Conservation (phyloP, 257 asterid species). For the Leptodermis oblonga region DNA sequence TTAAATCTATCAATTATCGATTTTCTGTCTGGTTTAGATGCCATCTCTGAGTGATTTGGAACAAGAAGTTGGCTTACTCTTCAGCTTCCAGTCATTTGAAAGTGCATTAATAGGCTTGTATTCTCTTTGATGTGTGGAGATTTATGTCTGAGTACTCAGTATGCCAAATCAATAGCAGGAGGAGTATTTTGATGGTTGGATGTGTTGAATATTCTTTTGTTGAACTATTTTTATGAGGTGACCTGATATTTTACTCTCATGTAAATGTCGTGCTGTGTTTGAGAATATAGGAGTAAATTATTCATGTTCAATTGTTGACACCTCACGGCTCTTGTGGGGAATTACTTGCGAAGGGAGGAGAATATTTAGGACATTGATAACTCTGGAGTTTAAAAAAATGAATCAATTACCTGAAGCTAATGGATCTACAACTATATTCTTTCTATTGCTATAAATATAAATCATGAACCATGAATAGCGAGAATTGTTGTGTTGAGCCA, state of each 20-base stretch:
- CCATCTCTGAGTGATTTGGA: constrained; percentile 1
- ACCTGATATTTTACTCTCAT: not conserved
- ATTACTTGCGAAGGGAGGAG: not conserved
- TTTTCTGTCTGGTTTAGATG: not conserved
- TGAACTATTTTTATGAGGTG: not conserved
- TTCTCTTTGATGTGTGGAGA: not conserved
- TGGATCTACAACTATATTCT: too few relatives aligned
- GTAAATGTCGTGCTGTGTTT: not conserved
- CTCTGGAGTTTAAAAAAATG: not conserved
- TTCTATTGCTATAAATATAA: too few relatives aligned
- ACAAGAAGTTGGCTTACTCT: not conserved
- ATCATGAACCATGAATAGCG: too few relatives aligned
- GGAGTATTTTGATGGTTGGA: not conserved
- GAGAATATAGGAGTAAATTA: not conserved
- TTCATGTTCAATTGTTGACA: not conserved
- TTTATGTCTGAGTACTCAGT: not conserved
- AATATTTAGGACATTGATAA: not conserved
- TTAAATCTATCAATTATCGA: not conserved
- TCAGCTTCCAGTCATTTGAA: not conserved
- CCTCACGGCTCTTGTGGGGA: not conserved
- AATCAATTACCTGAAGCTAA: not conserved
- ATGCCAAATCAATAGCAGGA: not conserved
- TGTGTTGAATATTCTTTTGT: not conserved
- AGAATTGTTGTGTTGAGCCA: not conserved
- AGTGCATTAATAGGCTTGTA: not conserved